phyloP scores from a whole-genome alignment of 129 eudicot genomes.

The Centaurea solstitialis region DNA sequence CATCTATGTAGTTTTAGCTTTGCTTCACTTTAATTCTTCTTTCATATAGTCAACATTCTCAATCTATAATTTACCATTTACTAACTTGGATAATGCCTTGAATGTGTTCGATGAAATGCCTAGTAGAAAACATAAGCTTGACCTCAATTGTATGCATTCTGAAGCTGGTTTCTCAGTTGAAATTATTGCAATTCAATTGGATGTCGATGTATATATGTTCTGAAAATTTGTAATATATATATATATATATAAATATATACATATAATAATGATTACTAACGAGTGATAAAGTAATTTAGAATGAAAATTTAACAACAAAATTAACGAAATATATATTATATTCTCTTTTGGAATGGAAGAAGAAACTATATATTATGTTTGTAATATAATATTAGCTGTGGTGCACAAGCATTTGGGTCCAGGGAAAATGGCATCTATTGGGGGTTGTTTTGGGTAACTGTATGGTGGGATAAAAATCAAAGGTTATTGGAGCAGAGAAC shows the following conservation, averaged over 20 bases:
- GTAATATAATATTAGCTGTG: not conserved
- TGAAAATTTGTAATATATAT: too few relatives aligned
- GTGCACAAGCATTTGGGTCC: not conserved
- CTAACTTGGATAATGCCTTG: not conserved
- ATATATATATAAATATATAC: too few relatives aligned
- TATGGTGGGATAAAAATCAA: not conserved
- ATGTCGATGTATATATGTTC: too few relatives aligned
- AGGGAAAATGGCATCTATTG: not conserved
- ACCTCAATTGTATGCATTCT: too few relatives aligned
- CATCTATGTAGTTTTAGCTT: not conserved
- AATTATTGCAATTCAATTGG: not conserved
- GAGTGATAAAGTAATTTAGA: too few relatives aligned
- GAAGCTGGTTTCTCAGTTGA: too few relatives aligned
- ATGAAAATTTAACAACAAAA: too few relatives aligned
- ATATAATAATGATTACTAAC: too few relatives aligned
- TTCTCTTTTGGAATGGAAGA: not conserved
- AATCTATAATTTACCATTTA: not conserved
- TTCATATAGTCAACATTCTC: not conserved
- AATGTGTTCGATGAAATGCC: not conserved
- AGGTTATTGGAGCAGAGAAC: not conserved
- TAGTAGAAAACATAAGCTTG: not conserved
- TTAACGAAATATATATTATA: too few relatives aligned
- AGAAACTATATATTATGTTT: not conserved
- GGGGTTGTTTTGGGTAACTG: not conserved
- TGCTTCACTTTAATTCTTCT: not conserved